Base-by-base conservation (phyloP, 345 rosid genomes). In the Heritiera fomes region DNA sequence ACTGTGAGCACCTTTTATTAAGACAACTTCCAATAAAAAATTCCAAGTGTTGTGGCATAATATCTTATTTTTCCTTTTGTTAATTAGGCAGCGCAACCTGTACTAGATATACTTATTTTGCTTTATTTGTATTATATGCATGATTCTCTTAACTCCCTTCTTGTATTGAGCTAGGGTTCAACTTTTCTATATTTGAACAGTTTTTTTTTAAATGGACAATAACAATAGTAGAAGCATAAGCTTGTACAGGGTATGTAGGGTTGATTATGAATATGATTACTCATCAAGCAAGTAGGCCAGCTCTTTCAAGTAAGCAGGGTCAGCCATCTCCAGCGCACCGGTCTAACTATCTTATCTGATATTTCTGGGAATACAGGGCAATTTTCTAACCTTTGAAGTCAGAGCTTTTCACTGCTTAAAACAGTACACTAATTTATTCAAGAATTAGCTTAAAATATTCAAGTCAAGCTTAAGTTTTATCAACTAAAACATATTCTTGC, bases 401-500 rank as follows among this genome's bases (percentile, higher is more conserved):
- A 30, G 23, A 71, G 50, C 43, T 17, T 20, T 53, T 72, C 60
- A 34, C 15, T 18, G 75, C 32, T 53, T 38, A 34, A 71, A 59
- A 18, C 30, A 2, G 8, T 72, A 18, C 18, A 30, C 32, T 34
- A 38, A 18, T 72, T 53, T 55, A 73, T 34, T 55, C 34, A n/a
- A 64, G 34, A 20, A 40, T 55, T 73, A 7, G 3, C 15, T 41
- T 55, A 11, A 55, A 73, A 55, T 10, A 73, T 73, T 55, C 64
- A 73, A 55, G 63, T 73, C 63, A 73, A 56, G 40, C 76, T 11
- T 56, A 55, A 55, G 32, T 38, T 55, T 18, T 73, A 32, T 55
- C 64, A 73, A 56, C 18, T 0, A 55, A 53, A 62, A 62, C 66
- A 30, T 62, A 13, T 30, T 28, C 40, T 30, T 73, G 64, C 11